Percentiles rank a stretch among this genome's conserved stretches.
Evolutionary conservation across 345 rosid species (phyloP).

Genomic region (Reutealis trisperma): DNA sequence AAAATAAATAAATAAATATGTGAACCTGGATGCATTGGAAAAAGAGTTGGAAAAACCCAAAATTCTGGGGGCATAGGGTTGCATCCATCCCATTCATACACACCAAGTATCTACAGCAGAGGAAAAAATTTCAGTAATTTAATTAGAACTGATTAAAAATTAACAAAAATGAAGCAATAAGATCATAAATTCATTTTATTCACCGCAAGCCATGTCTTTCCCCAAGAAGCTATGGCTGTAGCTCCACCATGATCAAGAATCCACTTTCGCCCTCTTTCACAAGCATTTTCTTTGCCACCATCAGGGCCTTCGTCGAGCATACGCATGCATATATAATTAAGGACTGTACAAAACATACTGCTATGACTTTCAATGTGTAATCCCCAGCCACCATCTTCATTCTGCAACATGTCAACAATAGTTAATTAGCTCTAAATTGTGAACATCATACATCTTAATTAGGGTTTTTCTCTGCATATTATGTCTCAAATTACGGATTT

Average conservation of each 20-base stretch:
- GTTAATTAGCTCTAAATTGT: too few species aligned
- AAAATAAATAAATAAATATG: neutral
- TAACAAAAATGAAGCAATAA: too few species aligned
- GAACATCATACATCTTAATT: too few species aligned
- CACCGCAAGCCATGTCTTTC: conserved; percentile 4
- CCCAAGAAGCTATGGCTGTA: neutral
- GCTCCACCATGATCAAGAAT: conserved; percentile 1
- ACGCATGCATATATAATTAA: conserved; percentile 6
- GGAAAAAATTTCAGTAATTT: too few species aligned
- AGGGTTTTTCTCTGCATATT: too few species aligned
- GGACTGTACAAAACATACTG: neutral
- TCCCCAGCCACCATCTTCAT: neutral
- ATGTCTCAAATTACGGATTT: too few species aligned
- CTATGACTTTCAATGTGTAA: neutral
- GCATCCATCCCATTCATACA: conserved; percentile 11
- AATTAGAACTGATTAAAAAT: too few species aligned
- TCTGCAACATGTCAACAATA: neutral
- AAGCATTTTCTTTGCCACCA: neutral
- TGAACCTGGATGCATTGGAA: conserved; percentile 18
- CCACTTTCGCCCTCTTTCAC: conserved; percentile 1
- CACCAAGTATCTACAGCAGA: conserved; percentile 8
- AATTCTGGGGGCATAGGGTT: conserved; percentile 16
- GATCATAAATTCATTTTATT: too few species aligned
- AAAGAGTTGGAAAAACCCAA: neutral
- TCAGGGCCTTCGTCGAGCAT: neutral